Base-by-base conservation (phyloP, 2,329 filamentous ascomycete species). In the Neospermospora avenae region DNA sequence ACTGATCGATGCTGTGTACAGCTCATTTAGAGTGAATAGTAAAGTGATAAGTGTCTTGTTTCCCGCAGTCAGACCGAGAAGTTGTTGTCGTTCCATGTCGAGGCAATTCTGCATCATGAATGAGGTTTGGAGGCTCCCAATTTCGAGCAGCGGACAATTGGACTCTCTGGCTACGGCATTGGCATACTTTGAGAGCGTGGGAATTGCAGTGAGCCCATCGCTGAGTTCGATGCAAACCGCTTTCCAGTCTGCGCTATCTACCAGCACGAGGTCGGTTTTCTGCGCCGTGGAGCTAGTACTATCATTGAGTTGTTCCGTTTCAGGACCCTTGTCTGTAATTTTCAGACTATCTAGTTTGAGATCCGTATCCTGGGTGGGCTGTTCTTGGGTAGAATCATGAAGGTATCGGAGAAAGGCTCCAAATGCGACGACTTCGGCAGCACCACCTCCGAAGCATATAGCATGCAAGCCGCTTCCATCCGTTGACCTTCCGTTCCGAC, bases 1-100 rank as follows among this genome's bases (percentile, higher is more conserved):
- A 2, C 86, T 80, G 51, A 86, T 78, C 1, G 87, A 91, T 0
- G 84, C 80, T 0, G 90, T 88, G 77, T 97, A 98, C 0, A 99
- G 85, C 76, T 99, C 95, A 74, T 98, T 98, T 49, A 98, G 82
- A 0, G 93, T 97, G 79, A 98, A 99, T 76, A 98, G 84, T 13
- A 98, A 77, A 0, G 93, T 96, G 14, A 96, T 78, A 0, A 97
- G 75, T 3, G 81, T 67, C 10, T 81, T 77, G 37, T 76, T 67
- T 0, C 63, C 58, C 3, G 69, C 70, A 18, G 69, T 52, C 8
- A 71, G 44, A 16, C 62, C 42, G 28, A 51, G 54, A 31, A 84
- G 69, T 3, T 72, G 67, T 2, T 67, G 65, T 8, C 65, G 62
- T 7, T 69, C 69, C 5, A 85, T 69, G 3, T 68, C 65, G 1